These are phyloP conservation scores for Lactarius quietus DNA, from an alignment of 768 basidiomycete genomes.

Conservation along the genomic window DNA sequence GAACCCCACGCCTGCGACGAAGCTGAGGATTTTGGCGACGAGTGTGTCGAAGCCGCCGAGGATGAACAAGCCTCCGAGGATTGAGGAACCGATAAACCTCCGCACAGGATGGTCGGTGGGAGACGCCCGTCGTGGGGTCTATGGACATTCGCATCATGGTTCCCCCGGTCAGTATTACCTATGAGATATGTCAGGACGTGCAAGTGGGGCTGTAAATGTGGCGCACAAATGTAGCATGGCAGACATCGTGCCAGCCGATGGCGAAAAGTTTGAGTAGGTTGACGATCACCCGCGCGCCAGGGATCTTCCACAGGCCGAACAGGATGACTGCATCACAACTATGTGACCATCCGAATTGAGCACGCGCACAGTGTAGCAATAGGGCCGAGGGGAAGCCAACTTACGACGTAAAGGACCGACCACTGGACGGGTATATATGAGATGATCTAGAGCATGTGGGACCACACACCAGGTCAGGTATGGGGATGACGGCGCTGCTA, in stretches of 20 bases:
- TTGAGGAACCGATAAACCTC: constrained; percentile 81
- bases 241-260: constrained; percentile 87
- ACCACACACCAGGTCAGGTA: constrained; percentile 22
- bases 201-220: not conserved
- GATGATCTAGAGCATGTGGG: not conserved
- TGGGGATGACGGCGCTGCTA: constrained; percentile 14
- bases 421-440: constrained; percentile 41
- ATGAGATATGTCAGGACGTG: not conserved
- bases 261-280: constrained; percentile 84
- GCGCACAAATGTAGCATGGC: constrained; percentile 73
- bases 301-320: constrained; percentile 86
- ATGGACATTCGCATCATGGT: constrained; percentile 76
- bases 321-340: constrained; percentile 79
- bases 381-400: constrained; percentile 29
- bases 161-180: constrained; percentile 81
- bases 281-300: constrained; percentile 71
- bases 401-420: constrained; percentile 71
- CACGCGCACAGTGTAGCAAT: not conserved
- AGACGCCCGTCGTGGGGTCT: constrained; percentile 75
- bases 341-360: constrained; percentile 44
- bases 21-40: constrained; percentile 89
- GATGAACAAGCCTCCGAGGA: constrained; percentile 80
- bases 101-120: constrained; percentile 64
- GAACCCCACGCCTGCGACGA: constrained; percentile 82
- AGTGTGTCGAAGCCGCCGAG: constrained; percentile 88